Evolutionary conservation across 192 early-diverging fungal genomes (phyloP), one percentile per base, ranked within the genome.

Genomic region (Gryganskiella cystojenkinii): DNA sequence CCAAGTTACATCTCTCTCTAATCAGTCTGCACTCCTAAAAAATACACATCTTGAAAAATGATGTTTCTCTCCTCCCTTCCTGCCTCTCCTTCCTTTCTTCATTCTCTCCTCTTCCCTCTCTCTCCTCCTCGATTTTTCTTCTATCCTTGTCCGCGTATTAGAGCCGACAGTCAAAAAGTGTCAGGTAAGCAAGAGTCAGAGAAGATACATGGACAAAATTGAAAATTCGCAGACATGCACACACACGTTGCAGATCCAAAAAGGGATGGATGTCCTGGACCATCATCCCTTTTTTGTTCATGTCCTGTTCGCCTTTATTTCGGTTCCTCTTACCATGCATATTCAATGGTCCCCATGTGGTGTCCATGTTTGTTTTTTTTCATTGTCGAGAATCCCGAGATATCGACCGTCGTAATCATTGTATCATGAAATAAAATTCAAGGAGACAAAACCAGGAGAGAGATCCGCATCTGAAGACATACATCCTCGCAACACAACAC

Each of bases 331-430:
- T 28, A 27, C 52, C 9, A 17, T 54, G 3, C 33, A 30, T 19
- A 25, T 54, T 25, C 19, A 19, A 14, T n/a, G n/a, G n/a, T n/a
- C n/a, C n/a, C n/a, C 24, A 14, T 31, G 11, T 31, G 15, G 28
- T 19, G 52, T 54, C 28, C 52, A 25, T 54, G 52, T 27, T 53
- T 53, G 25, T 53, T 52, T 52, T 52, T 52, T 50, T 50, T 52
- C 30, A 28, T 52, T 52, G 24, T 52, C 31, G 2, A 30, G 13
- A 19, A 30, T 54, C 28, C 52, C 52, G 28, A 31, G 52, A 54
- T 54, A 31, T 54, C 52, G 28, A 54, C 33, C 33, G 28, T 54
- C 33, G 52, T 54, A 25, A 22, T 11, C 9, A 50, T 24, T 15
- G 14, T 15, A 14, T 54, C 33, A 30, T 54, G 52, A 30, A 54